Percentiles rank a stretch among this genome's conserved stretches.
Conservation (phyloP, 2,329 filamentous ascomycete species). For the Trichoderma sp. region DNA sequence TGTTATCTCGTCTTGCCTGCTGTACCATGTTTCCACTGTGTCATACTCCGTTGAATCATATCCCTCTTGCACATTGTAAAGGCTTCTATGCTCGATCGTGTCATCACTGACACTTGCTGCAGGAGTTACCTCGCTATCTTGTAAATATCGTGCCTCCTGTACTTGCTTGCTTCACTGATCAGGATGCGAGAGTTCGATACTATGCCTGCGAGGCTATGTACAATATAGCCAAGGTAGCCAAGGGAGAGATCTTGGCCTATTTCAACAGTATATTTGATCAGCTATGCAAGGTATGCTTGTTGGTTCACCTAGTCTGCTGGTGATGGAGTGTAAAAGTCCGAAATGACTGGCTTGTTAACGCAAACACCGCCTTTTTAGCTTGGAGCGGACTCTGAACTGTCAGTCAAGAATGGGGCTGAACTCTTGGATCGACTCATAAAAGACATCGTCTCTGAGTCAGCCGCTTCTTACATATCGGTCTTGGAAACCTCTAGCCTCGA, state of each 20-base stretch:
- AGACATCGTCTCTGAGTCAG: conserved; percentile 93
- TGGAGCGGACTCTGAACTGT: conserved; percentile 91
- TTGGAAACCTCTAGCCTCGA: conserved; percentile 60
- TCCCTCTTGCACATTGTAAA: background rate
- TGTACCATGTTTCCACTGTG: background rate
- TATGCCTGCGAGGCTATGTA: conserved; percentile 99
- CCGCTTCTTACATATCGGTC: conserved; percentile 89
- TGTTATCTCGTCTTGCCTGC: background rate
- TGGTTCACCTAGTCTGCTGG: background rate
- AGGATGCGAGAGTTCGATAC: conserved; percentile 94
- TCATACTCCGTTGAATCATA: background rate
- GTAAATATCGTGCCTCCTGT: conserved; percentile 94
- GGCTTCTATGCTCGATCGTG: background rate
- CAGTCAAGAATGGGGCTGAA: conserved; percentile 97
- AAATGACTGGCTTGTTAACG: background rate
- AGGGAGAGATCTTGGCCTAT: conserved; percentile 93
- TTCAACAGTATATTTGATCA: conserved; percentile 99
- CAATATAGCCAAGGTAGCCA: conserved; percentile 98
- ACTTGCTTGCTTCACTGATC: conserved; percentile 93
- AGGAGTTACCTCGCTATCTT: conserved; percentile 90
- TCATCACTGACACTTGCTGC: conserved; percentile 58
- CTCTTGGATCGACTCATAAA: conserved; percentile 91
- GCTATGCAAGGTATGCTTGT: conserved; percentile 73
- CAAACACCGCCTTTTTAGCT: conserved; percentile 54
- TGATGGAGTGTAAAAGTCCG: background rate